phyloP scores from a whole-genome alignment of 306 rosid species.

The Pyrus betulifolia region DNA sequence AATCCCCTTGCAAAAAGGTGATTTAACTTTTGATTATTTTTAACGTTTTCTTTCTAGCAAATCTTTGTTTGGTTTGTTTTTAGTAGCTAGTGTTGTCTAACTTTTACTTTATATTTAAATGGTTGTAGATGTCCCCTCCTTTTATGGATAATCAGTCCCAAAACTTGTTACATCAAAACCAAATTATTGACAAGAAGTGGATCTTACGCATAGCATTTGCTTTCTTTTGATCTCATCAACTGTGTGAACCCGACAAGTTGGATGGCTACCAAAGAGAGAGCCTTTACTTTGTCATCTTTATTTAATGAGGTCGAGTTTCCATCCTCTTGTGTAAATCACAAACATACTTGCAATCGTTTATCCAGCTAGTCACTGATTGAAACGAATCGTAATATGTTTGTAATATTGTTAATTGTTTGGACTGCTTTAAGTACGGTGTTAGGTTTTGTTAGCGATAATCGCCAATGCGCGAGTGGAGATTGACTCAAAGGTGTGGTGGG shows the following conservation, averaged over 20 bases:
- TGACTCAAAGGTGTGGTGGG: no score
- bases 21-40: neutral
- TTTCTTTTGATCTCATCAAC: neutral
- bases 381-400: neutral
- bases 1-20: neutral
- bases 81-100: neutral
- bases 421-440: neutral
- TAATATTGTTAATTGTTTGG: neutral
- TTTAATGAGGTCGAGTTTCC: neutral
- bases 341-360: neutral
- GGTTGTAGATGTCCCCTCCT: neutral
- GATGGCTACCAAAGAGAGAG: neutral
- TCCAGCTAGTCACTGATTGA: neutral
- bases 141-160: neutral
- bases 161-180: neutral
- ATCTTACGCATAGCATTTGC: neutral
- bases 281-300: neutral
- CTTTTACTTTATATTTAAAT: neutral
- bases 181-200: conserved; percentile 2
- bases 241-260: neutral
- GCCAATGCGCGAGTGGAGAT: neutral
- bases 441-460: neutral
- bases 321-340: neutral
- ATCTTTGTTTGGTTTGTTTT: conserved; percentile 1
- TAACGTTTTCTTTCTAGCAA: neutral